phyloP scores from a whole-genome alignment of 306 rosid species.

The Ormosia semicastrata region DNA sequence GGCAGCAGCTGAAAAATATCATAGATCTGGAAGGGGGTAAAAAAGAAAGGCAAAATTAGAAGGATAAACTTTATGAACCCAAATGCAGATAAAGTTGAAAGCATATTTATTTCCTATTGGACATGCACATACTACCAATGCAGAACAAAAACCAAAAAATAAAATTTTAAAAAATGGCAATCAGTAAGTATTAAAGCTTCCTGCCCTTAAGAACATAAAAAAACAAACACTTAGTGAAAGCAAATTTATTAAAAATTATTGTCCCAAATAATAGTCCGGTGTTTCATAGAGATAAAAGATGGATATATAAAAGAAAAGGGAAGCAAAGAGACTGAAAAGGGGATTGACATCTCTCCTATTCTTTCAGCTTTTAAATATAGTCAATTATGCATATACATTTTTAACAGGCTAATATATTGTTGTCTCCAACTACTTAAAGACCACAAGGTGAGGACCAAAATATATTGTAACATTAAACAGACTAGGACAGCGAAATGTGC shows the following conservation, averaged over 20 bases:
- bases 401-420: not conserved
- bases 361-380: not conserved
- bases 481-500: not conserved
- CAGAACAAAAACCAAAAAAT: not conserved
- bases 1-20: constrained; percentile 82
- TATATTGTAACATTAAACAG: not conserved
- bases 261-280: not conserved
- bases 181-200: not conserved
- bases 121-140: not conserved
- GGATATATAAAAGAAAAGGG: not conserved
- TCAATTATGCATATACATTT: not conserved
- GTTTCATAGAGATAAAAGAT: not conserved
- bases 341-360: not conserved
- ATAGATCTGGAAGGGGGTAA: constrained; percentile 53
- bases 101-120: not conserved
- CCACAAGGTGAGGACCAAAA: not conserved
- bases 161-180: not conserved
- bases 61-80: not conserved
- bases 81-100: not conserved
- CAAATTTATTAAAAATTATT: not conserved
- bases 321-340: not conserved
- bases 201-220: not conserved
- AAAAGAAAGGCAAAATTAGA: not conserved
- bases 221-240: not conserved
- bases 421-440: not conserved